Percentiles rank a stretch among this genome's conserved stretches.
phyloP scores from a whole-genome alignment of 768 basidiomycete species.

The Dacryopinax spathularia region DNA sequence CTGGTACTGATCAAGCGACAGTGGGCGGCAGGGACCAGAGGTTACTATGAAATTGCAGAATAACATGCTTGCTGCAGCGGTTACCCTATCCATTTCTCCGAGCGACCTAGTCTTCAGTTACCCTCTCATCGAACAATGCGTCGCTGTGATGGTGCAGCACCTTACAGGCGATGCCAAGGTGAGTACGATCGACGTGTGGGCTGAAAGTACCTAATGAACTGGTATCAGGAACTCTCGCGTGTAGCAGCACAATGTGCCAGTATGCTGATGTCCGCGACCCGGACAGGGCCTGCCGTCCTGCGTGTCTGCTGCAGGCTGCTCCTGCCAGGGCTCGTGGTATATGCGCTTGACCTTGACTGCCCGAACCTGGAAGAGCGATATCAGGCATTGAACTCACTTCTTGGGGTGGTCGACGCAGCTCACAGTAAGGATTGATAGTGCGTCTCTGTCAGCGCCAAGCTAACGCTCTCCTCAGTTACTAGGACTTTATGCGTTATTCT shows the following conservation, averaged over 20 bases:
- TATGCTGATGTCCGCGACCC: conserved; percentile 62
- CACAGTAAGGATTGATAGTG: not conserved
- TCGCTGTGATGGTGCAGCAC: conserved; percentile 71
- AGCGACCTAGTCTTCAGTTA: conserved; percentile 50
- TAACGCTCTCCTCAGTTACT: not conserved
- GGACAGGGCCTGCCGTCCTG: conserved; percentile 48
- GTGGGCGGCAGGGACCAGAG: conserved; percentile 64
- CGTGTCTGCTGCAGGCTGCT: conserved; percentile 57
- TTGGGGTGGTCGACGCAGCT: not conserved
- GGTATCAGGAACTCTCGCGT: conserved; percentile 43
- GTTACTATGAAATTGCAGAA: conserved; percentile 76
- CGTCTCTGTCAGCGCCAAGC: not conserved
- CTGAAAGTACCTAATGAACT: not conserved
- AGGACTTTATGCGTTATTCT: not conserved
- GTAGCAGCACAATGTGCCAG: conserved; percentile 83
- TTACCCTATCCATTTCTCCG: conserved; percentile 71
- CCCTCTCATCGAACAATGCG: conserved; percentile 67
- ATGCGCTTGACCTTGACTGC: not conserved
- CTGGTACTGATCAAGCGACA: conserved; percentile 21
- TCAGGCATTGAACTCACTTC: not conserved
- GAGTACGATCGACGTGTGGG: conserved; percentile 12
- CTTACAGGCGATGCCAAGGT: conserved; percentile 59
- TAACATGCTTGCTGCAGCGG: conserved; percentile 72
- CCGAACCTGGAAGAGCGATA: not conserved
- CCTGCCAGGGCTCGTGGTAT: conserved; percentile 53